Conservation (phyloP, 2,329 filamentous ascomycete genomes). For the Diplocarpon rosae region DNA sequence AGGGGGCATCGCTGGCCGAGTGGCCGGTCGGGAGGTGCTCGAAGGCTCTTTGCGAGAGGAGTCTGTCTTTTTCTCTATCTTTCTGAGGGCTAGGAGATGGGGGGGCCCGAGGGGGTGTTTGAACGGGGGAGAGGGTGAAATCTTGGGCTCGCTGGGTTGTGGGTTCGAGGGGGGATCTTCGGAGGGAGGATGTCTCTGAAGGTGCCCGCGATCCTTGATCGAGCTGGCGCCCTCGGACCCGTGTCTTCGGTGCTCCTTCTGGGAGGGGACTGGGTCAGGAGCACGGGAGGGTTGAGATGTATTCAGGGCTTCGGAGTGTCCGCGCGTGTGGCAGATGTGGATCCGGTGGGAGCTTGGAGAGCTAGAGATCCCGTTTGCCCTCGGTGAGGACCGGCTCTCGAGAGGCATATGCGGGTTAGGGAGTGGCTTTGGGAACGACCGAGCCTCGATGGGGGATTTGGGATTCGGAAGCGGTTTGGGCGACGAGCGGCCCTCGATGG, state of each 20-base stretch:
- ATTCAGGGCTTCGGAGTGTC: conserved; percentile 5
- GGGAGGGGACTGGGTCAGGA: conserved; percentile 2
- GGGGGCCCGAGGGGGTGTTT: neutral
- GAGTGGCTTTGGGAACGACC: too few relatives aligned
- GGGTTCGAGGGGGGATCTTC: conserved; percentile 29
- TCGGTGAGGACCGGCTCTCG: too few relatives aligned
- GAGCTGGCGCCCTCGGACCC: conserved; percentile 45
- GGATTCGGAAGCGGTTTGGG: too few relatives aligned
- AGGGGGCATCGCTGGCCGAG: conserved; percentile 40
- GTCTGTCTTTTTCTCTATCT: conserved; percentile 30
- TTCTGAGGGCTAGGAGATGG: neutral
- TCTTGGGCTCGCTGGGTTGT: neutral
- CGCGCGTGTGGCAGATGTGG: conserved; percentile 2
- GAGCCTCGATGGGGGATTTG: too few relatives aligned
- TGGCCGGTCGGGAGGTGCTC: conserved; percentile 50
- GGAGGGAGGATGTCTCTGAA: conserved; percentile 36
- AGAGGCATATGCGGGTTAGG: too few relatives aligned
- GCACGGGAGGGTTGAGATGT: conserved; percentile 4
- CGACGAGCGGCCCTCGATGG: conserved; percentile 16
- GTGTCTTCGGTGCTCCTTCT: conserved; percentile 36
- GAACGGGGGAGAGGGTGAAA: neutral
- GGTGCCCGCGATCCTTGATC: conserved; percentile 51
- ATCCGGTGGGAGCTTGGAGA: neutral
- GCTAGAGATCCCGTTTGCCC: too few relatives aligned
- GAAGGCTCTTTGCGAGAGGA: conserved; percentile 37